Conservation (phyloP, 176 grass and related monocot species). For the Carex kokanica region DNA sequence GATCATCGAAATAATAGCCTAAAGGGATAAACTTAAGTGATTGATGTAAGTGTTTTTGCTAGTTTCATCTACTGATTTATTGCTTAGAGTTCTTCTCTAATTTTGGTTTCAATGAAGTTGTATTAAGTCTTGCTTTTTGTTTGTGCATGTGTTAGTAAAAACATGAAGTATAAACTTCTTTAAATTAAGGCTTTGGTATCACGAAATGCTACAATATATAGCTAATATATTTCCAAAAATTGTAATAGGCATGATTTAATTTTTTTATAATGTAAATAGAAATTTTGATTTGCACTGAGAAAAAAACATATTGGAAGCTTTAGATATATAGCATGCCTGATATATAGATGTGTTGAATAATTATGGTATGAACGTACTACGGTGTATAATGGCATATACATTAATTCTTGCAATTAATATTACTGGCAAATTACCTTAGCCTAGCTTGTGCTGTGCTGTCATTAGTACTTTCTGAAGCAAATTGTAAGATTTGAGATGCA, state of each 20-base stretch:
- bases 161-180: not conserved
- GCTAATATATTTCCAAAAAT: no score
- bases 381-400: not conserved
- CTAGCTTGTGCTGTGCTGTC: not conserved
- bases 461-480: not conserved
- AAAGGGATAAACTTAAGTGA: not conserved
- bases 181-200: not conserved
- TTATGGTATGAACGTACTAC: not conserved
- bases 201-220: not conserved
- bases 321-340: not conserved
- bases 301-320: no score
- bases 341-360: not conserved
- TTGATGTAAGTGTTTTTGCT: constrained; percentile 15
- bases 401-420: not conserved
- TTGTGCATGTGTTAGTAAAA: not conserved
- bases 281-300: not conserved
- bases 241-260: not conserved
- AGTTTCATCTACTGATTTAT: constrained; percentile 17
- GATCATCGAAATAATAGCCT: constrained; percentile 3
- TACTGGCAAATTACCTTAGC: not conserved
- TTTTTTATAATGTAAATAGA: not conserved
- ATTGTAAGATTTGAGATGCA: not conserved
- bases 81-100: not conserved
- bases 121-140: constrained; percentile 23
- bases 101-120: not conserved